Evolutionary conservation across 2,329 filamentous ascomycete genomes (phyloP).

Genomic region (Aspergillus persii): DNA sequence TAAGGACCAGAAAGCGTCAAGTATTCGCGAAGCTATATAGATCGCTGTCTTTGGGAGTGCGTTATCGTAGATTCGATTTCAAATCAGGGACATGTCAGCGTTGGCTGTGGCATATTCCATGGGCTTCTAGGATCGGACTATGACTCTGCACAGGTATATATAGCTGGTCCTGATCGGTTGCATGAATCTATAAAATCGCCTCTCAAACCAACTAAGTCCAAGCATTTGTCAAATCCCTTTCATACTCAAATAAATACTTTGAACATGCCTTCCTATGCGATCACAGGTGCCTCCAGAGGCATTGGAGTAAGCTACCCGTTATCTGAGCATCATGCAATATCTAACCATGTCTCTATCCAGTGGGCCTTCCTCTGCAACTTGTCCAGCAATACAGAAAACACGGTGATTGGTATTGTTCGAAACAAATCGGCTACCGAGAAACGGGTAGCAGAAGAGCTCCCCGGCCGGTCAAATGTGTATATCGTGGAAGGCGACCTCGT

Average conservation of each 20-base stretch:
- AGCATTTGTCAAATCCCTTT: too few species aligned
- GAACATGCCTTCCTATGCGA: slow-evolving; percentile 4
- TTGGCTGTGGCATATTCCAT: too few species aligned
- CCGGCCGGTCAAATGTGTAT: slow-evolving; percentile 43
- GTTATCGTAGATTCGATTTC: too few species aligned
- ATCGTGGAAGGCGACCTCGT: slow-evolving; percentile 49
- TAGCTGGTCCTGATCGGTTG: too few species aligned
- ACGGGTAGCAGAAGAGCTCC: slow-evolving; percentile 44
- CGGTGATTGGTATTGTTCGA: slow-evolving; percentile 50
- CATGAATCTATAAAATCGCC: too few species aligned
- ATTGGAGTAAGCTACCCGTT: slow-evolving; percentile 16
- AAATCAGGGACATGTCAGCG: too few species aligned
- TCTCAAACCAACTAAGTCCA: too few species aligned
- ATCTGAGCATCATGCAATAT: not conserved
- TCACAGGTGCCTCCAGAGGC: slow-evolving; percentile 25
- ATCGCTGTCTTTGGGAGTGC: too few species aligned
- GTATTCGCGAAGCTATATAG: too few species aligned
- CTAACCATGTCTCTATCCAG: slow-evolving; percentile 26
- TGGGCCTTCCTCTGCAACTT: slow-evolving; percentile 51
- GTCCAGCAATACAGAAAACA: slow-evolving; percentile 45
- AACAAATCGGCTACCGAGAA: slow-evolving; percentile 47
- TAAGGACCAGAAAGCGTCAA: too few species aligned
- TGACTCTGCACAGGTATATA: too few species aligned
- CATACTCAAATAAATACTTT: not conserved
- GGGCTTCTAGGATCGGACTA: too few species aligned